Conservation (phyloP, 2,329 filamentous ascomycete genomes). For the Sordariomycetes sp. region DNA sequence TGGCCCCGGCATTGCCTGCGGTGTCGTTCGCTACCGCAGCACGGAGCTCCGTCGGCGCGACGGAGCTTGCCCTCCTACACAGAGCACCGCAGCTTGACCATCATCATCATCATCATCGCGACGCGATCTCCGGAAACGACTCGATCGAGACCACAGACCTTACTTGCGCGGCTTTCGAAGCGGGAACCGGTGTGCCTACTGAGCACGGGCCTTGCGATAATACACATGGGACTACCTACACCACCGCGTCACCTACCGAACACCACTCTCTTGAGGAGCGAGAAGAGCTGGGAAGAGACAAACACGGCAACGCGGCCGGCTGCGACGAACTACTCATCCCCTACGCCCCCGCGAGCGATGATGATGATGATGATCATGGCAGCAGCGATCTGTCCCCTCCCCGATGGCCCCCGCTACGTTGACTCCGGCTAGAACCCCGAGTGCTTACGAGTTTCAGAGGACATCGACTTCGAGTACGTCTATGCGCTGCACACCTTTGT, state of each 20-base stretch:
- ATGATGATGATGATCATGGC: constrained; percentile 38
- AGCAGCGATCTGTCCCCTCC: constrained; percentile 45
- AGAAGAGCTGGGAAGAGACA: constrained; percentile 7
- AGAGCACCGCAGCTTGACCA: not conserved
- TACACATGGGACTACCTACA: not conserved
- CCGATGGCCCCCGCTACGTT: constrained; percentile 47
- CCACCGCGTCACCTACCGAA: not conserved
- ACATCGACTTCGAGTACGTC: constrained; percentile 99
- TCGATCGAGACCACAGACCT: not conserved
- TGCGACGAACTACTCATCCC: constrained; percentile 24
- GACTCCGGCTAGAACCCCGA: constrained; percentile 63
- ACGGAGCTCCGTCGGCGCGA: not conserved
- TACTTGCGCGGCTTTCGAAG: not conserved
- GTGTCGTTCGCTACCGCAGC: not conserved
- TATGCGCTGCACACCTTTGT: constrained; percentile 97
- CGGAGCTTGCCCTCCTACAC: not conserved
- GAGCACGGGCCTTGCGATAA: not conserved
- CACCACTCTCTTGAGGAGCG: constrained; percentile 6
- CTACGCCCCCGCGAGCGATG: constrained; percentile 20
- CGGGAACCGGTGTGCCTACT: not conserved
- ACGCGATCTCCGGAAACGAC: not conserved
- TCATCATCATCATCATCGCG: not conserved
- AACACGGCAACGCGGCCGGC: constrained; percentile 9
- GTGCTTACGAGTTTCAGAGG: constrained; percentile 89
- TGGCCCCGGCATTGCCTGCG: not conserved